These are phyloP conservation scores for Chenopodium suecicum DNA, from an alignment of 148 eudicot species.

Conservation along the genomic window DNA sequence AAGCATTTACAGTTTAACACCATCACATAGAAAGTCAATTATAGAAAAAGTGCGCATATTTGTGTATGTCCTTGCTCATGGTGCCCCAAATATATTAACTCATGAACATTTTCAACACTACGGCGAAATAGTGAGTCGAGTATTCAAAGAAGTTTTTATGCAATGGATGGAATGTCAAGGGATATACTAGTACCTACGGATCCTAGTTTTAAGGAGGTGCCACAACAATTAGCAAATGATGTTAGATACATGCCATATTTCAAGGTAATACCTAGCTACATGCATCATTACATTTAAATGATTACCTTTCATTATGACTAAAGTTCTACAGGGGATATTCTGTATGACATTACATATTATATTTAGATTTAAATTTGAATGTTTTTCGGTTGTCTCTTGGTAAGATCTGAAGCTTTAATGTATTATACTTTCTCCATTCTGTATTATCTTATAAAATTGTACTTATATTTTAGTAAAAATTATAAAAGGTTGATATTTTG, in stretches of 20 bases:
- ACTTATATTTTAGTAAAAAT: no score
- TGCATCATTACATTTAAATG: background rate
- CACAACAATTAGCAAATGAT: constrained; percentile 6
- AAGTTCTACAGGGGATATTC: background rate
- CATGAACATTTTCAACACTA: constrained; percentile 20
- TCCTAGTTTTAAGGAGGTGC: background rate
- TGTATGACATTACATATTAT: background rate
- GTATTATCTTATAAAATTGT: no score
- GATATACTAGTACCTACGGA: constrained; percentile 15
- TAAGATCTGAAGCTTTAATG: no score
- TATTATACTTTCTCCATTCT: no score
- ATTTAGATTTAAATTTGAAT: no score
- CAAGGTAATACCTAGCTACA: no score
- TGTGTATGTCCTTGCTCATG: constrained; percentile 4
- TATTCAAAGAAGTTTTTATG: constrained; percentile 20
- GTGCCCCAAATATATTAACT: background rate
- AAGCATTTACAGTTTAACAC: background rate
- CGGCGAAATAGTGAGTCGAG: constrained; percentile 3
- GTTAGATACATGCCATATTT: no score
- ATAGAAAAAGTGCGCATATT: constrained; percentile 19
- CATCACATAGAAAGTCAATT: background rate
- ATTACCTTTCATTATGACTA: background rate
- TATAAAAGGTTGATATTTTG: no score
- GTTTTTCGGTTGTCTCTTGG: no score
- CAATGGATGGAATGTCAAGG: background rate